Evolutionary conservation across 371 early-diverging fungal species (phyloP).

Genomic region (Parasitella parasitica): DNA sequence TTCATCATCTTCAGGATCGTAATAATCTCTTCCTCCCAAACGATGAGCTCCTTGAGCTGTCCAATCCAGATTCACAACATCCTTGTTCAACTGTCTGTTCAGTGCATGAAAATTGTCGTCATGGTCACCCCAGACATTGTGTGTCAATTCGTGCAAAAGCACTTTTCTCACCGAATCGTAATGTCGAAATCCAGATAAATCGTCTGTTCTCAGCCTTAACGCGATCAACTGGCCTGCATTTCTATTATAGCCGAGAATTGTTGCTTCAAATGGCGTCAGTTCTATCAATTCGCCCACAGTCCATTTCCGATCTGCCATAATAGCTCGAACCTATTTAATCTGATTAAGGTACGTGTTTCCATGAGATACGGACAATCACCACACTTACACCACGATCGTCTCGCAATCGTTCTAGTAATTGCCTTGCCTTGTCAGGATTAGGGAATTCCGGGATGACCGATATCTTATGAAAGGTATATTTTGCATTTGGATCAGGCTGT

Average conservation of each 20-base stretch:
- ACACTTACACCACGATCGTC: slow-evolving; percentile 61
- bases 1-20: slow-evolving; percentile 39
- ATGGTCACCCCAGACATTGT: slow-evolving; percentile 80
- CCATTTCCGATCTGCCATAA: slow-evolving; percentile 80
- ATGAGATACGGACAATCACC: neutral
- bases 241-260: slow-evolving; percentile 86
- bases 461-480: slow-evolving; percentile 71
- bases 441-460: slow-evolving; percentile 66
- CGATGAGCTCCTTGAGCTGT: slow-evolving; percentile 53
- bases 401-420: slow-evolving; percentile 66
- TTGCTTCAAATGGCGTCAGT: slow-evolving; percentile 74
- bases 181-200: slow-evolving; percentile 84
- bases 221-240: slow-evolving; percentile 85
- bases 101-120: slow-evolving; percentile 81
- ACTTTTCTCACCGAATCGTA: slow-evolving; percentile 75
- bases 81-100: slow-evolving; percentile 76
- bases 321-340: slow-evolving; percentile 52
- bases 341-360: neutral
- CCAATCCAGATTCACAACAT: slow-evolving; percentile 68
- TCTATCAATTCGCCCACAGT: slow-evolving; percentile 78
- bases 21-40: slow-evolving; percentile 35
- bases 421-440: slow-evolving; percentile 59
- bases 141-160: slow-evolving; percentile 87
- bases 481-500: slow-evolving; percentile 24
- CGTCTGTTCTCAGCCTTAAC: slow-evolving; percentile 83